Base-by-base conservation (phyloP, 169 alveolate species). In the Plasmodium yoelii region DNA sequence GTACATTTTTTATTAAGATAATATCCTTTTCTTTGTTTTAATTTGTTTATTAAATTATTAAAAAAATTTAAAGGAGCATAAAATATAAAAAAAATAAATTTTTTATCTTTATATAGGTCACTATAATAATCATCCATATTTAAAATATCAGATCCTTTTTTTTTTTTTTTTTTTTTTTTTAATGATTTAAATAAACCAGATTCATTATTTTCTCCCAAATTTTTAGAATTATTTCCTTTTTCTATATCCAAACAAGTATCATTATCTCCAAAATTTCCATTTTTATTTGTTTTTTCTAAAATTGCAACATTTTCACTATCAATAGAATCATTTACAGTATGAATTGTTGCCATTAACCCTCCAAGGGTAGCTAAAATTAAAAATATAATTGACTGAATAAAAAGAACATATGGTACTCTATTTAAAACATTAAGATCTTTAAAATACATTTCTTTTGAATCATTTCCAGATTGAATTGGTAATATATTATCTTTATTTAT, bases 1-100 rank as follows among this genome's bases (percentile, higher is more conserved):
- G 77, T 77, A 7, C 88, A 77, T n/a, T 64, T 77, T 22, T 63
- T 77, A 68, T 77, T 77, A 42, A 63, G 64, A 64, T 47, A 77
- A 34, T 34, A 3, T 34, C 42, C 42, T 68, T 77, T 64, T 5
- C 15, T 42, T 8, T 46, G 7, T n/a, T 15, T 1, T 8, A 34
- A 46, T n/a, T 77, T 59, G 1, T 46, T 4, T 49, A 5, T 39
- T 26, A 63, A 8, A 1, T 63, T 59, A 13, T 28, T 71, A 24
- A 24, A 18, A 49, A 49, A 49, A 28, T 49, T 71, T 19, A 24
- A 18, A 22, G 49, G 49, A 24, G 18, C 84, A 53, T 51, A n/a
- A 22, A 49, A 2, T 19, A 22, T 18, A 71, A 71, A 39, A 47
- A 53, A 71, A 12, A 53, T 15, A 56, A 6, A 28, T 28, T 34